Percentiles rank a stretch among this genome's conserved stretches.
Conservation (phyloP, 805 yeast species). For the Hanseniaspora jakobsenii region DNA sequence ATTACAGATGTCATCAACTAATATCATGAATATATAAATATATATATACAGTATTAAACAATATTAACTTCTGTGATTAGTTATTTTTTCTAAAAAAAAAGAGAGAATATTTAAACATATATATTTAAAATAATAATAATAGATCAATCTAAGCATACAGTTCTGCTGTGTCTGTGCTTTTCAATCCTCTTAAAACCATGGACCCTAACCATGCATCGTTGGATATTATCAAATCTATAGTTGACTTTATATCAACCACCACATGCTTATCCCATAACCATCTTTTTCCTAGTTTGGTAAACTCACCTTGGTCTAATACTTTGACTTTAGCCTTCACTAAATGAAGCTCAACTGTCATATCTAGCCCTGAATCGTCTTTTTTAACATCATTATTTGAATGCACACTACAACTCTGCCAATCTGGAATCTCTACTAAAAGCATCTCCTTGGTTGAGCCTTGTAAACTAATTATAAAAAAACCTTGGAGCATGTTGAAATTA, state of each 20-base stretch:
- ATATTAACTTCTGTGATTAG: too few relatives aligned
- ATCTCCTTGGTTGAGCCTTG: conserved; percentile 4
- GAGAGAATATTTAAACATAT: too few relatives aligned
- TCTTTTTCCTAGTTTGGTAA: conserved; percentile 11
- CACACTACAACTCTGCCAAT: conserved; percentile 12
- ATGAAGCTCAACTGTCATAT: conserved; percentile 6
- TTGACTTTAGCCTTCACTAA: conserved; percentile 10
- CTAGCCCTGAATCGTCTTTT: not conserved
- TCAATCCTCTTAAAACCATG: conserved; percentile 8
- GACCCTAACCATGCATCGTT: conserved; percentile 13
- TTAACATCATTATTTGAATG: not conserved
- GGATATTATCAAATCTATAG: conserved; percentile 9
- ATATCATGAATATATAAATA: too few relatives aligned
- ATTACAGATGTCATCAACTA: too few relatives aligned
- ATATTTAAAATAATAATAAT: too few relatives aligned
- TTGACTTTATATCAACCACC: conserved; percentile 1
- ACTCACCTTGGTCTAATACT: conserved; percentile 8
- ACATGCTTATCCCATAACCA: conserved; percentile 11
- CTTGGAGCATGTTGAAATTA: conserved; percentile 11
- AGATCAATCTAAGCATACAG: not conserved
- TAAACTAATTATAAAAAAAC: conserved; percentile 3
- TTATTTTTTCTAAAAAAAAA: too few relatives aligned
- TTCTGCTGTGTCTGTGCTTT: conserved; percentile 6
- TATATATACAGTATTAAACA: too few relatives aligned
- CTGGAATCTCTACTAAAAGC: conserved; percentile 8